Conservation (phyloP, 495 filamentous ascomycete species). For the Penicillium dipodomyicola region DNA sequence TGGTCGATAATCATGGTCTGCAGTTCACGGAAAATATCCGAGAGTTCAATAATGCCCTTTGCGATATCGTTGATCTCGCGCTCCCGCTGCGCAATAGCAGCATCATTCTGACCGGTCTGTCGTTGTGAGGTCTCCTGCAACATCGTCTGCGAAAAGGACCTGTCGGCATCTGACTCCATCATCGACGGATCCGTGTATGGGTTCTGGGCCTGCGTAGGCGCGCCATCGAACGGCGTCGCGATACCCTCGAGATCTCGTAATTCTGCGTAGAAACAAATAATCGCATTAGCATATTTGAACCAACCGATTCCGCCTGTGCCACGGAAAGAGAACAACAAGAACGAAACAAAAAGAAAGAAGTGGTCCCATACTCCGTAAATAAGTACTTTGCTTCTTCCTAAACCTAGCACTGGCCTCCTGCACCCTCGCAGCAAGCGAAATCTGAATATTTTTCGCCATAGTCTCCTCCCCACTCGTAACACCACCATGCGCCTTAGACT, state of each 20-base stretch:
- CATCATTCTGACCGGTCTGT: slow-evolving; percentile 72
- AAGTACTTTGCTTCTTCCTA: slow-evolving; percentile 93
- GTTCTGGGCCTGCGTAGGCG: slow-evolving; percentile 63
- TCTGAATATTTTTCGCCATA: slow-evolving; percentile 95
- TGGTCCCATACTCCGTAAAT: slow-evolving; percentile 76
- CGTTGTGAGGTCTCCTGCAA: slow-evolving; percentile 72
- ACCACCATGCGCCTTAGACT: slow-evolving; percentile 63
- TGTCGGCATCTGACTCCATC: slow-evolving; percentile 86
- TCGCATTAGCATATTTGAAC: slow-evolving; percentile 11
- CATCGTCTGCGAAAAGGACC: slow-evolving; percentile 85
- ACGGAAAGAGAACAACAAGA: background rate
- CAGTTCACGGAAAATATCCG: slow-evolving; percentile 93
- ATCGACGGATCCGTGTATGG: slow-evolving; percentile 76
- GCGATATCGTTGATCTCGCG: slow-evolving; percentile 98
- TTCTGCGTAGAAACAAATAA: slow-evolving; percentile 51
- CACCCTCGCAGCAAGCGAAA: slow-evolving; percentile 79
- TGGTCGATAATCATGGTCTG: slow-evolving; percentile 98
- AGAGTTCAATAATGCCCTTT: slow-evolving; percentile 93
- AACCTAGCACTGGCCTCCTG: slow-evolving; percentile 92
- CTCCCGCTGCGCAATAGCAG: slow-evolving; percentile 85
- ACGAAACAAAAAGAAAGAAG: background rate
- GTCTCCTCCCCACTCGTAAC: slow-evolving; percentile 80
- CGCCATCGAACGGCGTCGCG: slow-evolving; percentile 58
- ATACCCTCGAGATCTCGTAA: slow-evolving; percentile 74
- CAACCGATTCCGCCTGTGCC: background rate